A percentile compares a stretch with the other conserved stretches of the same genome.
phyloP scores from a whole-genome alignment of 2,329 filamentous ascomycete species.

The Cladophialophora carrionii region DNA sequence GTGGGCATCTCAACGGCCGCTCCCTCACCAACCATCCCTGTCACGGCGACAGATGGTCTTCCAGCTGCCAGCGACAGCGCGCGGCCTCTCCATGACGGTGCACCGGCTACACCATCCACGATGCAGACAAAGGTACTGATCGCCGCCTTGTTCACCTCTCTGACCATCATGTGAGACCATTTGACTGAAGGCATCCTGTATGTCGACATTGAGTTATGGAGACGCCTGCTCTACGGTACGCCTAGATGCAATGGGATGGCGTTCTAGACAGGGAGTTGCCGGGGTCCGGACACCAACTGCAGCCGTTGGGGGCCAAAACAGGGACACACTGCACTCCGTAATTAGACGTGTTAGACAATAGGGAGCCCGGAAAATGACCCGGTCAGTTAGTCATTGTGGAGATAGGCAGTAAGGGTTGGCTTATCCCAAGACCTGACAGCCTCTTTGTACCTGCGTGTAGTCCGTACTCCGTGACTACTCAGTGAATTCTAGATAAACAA shows the following conservation, averaged over 20 bases:
- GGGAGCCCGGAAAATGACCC: too few relatives aligned
- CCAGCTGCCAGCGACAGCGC: conserved; percentile 22
- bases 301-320: not conserved
- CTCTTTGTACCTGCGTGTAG: too few relatives aligned
- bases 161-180: conserved; percentile 7
- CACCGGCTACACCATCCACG: conserved; percentile 3
- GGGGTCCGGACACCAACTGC: not conserved
- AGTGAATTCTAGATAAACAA: not conserved
- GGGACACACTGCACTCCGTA: not conserved
- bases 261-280: not conserved
- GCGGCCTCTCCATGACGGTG: conserved; percentile 31
- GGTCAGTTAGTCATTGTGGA: not conserved
- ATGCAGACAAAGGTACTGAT: conserved; percentile 24
- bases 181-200: not conserved
- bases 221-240: not conserved
- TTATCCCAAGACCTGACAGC: not conserved
- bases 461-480: not conserved
- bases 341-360: not conserved
- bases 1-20: conserved; percentile 24
- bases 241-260: not conserved
- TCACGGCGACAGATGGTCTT: conserved; percentile 21
- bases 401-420: not conserved
- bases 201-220: not conserved
- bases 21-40: conserved; percentile 19
- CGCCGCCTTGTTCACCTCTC: conserved; percentile 17